phyloP scores from a whole-genome alignment of 805 yeast genomes.

The Saccharomycopsis synnaedendra region DNA sequence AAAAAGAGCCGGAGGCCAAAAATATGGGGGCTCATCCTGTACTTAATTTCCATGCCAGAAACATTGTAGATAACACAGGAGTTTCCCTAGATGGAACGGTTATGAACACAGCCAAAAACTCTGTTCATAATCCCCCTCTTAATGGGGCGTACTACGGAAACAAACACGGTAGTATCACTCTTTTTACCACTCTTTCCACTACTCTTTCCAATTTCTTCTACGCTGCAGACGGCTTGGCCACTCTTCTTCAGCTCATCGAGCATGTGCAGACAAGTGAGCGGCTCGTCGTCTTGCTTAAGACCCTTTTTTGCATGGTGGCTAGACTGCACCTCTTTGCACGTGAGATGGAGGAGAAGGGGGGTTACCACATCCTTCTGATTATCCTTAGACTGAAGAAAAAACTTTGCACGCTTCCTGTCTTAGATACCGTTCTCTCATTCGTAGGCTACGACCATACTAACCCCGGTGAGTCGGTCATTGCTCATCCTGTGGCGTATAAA shows the following conservation, averaged over 20 bases:
- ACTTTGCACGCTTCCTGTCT: slow-evolving; percentile 29
- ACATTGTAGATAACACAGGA: slow-evolving; percentile 5
- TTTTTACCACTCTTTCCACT: slow-evolving; percentile 9
- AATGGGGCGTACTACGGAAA: neutral
- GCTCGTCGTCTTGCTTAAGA: slow-evolving; percentile 22
- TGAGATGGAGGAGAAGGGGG: slow-evolving; percentile 50
- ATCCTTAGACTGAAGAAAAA: slow-evolving; percentile 33
- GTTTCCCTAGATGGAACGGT: slow-evolving; percentile 2
- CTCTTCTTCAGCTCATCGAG: slow-evolving; percentile 37
- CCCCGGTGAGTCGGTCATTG: slow-evolving; percentile 45
- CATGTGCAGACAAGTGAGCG: slow-evolving; percentile 22
- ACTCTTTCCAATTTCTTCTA: slow-evolving; percentile 16
- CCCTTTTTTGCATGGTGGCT: slow-evolving; percentile 33
- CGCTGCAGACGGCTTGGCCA: slow-evolving; percentile 39
- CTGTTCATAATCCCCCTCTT: slow-evolving; percentile 7
- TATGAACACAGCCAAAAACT: slow-evolving; percentile 15
- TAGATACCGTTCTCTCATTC: slow-evolving; percentile 37
- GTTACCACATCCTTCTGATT: slow-evolving; percentile 48
- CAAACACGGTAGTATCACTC: too few relatives aligned
- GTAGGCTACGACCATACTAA: slow-evolving; percentile 44
- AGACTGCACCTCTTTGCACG: slow-evolving; percentile 38
- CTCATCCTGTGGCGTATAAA: slow-evolving; percentile 45
- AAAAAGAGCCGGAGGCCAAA: slow-evolving; percentile 21
- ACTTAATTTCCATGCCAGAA: slow-evolving; percentile 19
- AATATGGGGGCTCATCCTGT: slow-evolving; percentile 11